Base-by-base conservation (phyloP, 345 rosid species). In the Salix viminalis region DNA sequence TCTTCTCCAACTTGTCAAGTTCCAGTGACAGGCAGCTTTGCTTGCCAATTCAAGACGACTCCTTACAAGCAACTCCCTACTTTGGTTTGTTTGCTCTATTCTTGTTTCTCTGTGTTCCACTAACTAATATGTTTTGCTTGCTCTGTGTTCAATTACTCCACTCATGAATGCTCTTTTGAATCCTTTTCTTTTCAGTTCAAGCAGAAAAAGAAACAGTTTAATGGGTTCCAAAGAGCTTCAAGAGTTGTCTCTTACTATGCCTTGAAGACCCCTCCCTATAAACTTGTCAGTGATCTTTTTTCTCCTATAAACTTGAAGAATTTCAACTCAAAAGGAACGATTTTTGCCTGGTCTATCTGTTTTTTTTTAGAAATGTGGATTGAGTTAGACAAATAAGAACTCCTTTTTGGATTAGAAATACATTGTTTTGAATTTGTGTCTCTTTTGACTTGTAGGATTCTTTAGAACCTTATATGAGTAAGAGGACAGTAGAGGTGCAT, bases 401-500 rank as follows among this genome's bases (percentile, higher is more conserved):
- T 14, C 13, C 13, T 67, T 75, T 75, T 46, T 75, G 26, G 14
- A 75, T 37, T 5, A 36, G 15, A 65, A 42, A 36, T 19, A 23
- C 5, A 3, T 28, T 8, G 30, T 48, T 24, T 18, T 24, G n/a
- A 16, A 41, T 30, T 32, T 4, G 39, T 23, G 34, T 68, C 46
- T 32, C 1, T 13, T 70, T 66, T 15, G 23, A 15, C 10, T 16
- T 67, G 32, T 77, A 95, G 99, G 96, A 92, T 85, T 96, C 94
- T 68, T 85, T 93, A 77, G 99, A 95, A 80, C 99, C 99, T 8
- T 89, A 90, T 70, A 88, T 95, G 97, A 90, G 97, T 73, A 77
- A 76, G 76, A 88, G 76, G 79, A 88, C 92, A 39, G 36, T 95
- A 80, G 97, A 90, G 88, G 77, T 79, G 67, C 99, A 91, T 61